Conservation (phyloP, 2,329 filamentous ascomycete species). For the Sarocladium oryzae region DNA sequence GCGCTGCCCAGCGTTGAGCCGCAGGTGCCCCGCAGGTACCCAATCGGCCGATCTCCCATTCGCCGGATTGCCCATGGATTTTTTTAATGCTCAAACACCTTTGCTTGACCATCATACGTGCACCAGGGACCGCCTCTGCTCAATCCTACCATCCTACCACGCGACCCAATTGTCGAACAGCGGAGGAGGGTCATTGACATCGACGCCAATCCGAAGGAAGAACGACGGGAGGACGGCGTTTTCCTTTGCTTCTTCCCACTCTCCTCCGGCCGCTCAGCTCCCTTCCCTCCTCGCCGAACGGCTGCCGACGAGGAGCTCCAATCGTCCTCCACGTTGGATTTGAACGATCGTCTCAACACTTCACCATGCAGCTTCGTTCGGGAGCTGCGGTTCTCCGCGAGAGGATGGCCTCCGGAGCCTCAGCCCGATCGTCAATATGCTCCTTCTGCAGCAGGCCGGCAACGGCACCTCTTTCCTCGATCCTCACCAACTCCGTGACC, state of each 20-base stretch:
- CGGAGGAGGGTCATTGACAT: background rate
- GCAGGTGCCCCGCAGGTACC: slow-evolving; percentile 9
- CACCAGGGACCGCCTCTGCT: too few relatives aligned
- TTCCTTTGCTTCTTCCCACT: too few relatives aligned
- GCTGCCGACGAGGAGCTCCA: background rate
- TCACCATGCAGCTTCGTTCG: slow-evolving; percentile 47
- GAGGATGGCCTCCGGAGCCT: slow-evolving; percentile 24
- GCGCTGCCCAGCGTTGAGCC: background rate
- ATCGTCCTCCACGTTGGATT: background rate
- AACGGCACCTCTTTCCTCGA: slow-evolving; percentile 9
- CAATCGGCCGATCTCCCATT: slow-evolving; percentile 5
- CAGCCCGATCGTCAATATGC: slow-evolving; percentile 18
- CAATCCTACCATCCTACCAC: background rate
- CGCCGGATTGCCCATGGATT: background rate
- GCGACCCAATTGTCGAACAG: background rate
- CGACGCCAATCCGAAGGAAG: background rate
- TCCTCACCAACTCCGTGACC: background rate
- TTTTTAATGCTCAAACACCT: slow-evolving; percentile 8
- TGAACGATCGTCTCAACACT: background rate
- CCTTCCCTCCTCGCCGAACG: background rate
- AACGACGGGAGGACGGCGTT: background rate
- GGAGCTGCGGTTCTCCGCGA: slow-evolving; percentile 44
- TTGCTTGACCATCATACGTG: too few relatives aligned
- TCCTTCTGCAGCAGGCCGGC: slow-evolving; percentile 22
- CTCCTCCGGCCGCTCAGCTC: background rate